Percentiles rank a stretch among this genome's conserved stretches.
phyloP scores from a whole-genome alignment of 208 protist species.

The Wallacemonas collosoma region DNA sequence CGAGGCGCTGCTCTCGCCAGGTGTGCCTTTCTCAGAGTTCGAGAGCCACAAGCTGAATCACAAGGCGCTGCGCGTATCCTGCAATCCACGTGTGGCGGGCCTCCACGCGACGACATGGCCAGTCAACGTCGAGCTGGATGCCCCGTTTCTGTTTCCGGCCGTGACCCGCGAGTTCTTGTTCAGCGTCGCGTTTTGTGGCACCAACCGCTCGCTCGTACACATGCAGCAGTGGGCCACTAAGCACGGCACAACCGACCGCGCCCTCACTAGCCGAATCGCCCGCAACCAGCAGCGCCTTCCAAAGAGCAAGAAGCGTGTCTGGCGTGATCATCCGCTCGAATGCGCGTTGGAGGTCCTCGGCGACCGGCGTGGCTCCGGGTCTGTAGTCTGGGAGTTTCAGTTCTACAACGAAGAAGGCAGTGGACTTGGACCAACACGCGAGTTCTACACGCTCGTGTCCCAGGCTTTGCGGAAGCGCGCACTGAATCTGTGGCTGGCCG shows the following conservation, averaged over 20 bases:
- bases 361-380: slow-evolving; percentile 36
- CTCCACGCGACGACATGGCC: slow-evolving; percentile 80
- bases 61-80: slow-evolving; percentile 82
- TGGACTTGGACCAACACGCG: slow-evolving; percentile 85
- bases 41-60: slow-evolving; percentile 75
- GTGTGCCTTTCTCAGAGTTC: slow-evolving; percentile 58
- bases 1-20: slow-evolving; percentile 31
- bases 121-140: slow-evolving; percentile 80
- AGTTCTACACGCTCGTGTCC: slow-evolving; percentile 91
- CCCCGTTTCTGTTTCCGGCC: slow-evolving; percentile 75
- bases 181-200: slow-evolving; percentile 76
- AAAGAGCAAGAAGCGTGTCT: slow-evolving; percentile 51
- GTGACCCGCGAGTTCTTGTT: slow-evolving; percentile 81
- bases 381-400: slow-evolving; percentile 80
- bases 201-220: slow-evolving; percentile 48
- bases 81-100: slow-evolving; percentile 69
- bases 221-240: slow-evolving; percentile 55
- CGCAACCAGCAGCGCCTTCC: slow-evolving; percentile 19
- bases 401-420: slow-evolving; percentile 91
- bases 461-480: slow-evolving; percentile 57
- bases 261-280: slow-evolving; percentile 19
- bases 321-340: slow-evolving; percentile 59
- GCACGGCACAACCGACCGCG: slow-evolving; percentile 31
- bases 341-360: slow-evolving; percentile 67
- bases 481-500: slow-evolving; percentile 62